Conservation (phyloP, 164 flowering plant species). For the Vitis vinifera region DNA sequence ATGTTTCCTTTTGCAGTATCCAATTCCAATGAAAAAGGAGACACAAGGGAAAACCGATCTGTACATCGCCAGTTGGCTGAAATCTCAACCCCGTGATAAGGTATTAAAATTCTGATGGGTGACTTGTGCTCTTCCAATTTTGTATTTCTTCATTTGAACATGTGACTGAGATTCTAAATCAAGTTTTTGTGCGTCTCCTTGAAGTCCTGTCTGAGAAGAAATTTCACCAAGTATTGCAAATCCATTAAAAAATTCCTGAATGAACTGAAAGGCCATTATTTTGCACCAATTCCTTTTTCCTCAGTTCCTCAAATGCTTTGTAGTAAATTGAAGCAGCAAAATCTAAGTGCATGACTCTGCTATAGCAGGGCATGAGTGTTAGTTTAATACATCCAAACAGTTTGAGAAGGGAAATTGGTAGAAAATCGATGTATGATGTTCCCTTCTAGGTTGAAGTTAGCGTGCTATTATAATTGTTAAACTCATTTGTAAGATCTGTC, state of each 20-base stretch:
- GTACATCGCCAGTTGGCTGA: conserved; percentile 81
- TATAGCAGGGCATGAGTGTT: neutral
- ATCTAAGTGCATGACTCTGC: too few species aligned
- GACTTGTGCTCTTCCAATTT: neutral
- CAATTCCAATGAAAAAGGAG: conserved; percentile 81
- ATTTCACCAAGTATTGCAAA: neutral
- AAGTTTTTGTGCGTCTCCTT: neutral
- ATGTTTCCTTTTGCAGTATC: conserved; percentile 52
- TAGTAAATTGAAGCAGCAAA: too few species aligned
- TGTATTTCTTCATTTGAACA: neutral
- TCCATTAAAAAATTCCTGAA: neutral
- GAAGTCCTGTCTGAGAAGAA: neutral
- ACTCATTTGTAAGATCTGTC: neutral
- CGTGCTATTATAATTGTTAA: too few species aligned
- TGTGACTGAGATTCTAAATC: neutral
- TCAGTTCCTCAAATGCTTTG: neutral
- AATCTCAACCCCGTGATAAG: conserved; percentile 86
- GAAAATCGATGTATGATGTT: neutral
- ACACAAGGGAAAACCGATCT: conserved; percentile 92
- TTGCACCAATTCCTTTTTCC: neutral
- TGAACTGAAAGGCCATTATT: neutral
- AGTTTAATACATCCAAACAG: neutral
- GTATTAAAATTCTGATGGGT: conserved; percentile 26
- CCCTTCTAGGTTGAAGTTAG: neutral
- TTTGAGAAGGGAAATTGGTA: neutral